Conservation (phyloP, 2,329 filamentous ascomycete species). For the Clonostachys solani region DNA sequence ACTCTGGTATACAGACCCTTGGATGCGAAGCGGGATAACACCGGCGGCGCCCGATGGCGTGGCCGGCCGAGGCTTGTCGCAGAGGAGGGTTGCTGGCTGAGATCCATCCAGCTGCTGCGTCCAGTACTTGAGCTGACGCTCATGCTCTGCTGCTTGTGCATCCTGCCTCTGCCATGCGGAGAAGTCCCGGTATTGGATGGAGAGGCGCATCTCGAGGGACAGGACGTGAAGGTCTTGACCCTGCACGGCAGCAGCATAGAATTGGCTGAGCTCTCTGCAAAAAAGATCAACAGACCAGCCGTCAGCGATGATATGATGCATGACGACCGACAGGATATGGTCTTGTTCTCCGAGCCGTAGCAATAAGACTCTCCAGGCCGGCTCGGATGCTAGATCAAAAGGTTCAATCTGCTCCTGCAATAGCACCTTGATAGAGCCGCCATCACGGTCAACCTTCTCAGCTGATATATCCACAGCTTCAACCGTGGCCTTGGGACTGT, state of each 20-base stretch:
- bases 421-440: neutral
- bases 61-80: neutral
- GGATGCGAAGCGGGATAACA: neutral
- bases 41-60: neutral
- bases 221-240: slow-evolving; percentile 9
- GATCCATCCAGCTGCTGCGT: slow-evolving; percentile 2
- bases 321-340: slow-evolving; percentile 7
- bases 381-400: slow-evolving; percentile 5
- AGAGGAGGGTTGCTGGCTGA: slow-evolving; percentile 1
- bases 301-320: slow-evolving; percentile 9
- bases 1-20: slow-evolving; percentile 1
- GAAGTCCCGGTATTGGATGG: slow-evolving; percentile 16
- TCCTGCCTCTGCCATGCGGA: slow-evolving; percentile 10
- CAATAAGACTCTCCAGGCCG: slow-evolving; percentile 6
- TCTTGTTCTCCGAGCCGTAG: slow-evolving; percentile 4
- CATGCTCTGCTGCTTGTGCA: slow-evolving; percentile 1
- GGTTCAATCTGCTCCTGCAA: slow-evolving; percentile 2
- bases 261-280: slow-evolving; percentile 4
- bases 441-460: too few relatives aligned
- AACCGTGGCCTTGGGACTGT: neutral
- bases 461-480: neutral
- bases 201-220: too few relatives aligned
- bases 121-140: slow-evolving; percentile 15
- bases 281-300: slow-evolving; percentile 10
- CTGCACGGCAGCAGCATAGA: slow-evolving; percentile 7